These are phyloP conservation scores for Chytridium lagenaria DNA, from an alignment of 371 early-diverging fungal genomes.

Conservation along the genomic window DNA sequence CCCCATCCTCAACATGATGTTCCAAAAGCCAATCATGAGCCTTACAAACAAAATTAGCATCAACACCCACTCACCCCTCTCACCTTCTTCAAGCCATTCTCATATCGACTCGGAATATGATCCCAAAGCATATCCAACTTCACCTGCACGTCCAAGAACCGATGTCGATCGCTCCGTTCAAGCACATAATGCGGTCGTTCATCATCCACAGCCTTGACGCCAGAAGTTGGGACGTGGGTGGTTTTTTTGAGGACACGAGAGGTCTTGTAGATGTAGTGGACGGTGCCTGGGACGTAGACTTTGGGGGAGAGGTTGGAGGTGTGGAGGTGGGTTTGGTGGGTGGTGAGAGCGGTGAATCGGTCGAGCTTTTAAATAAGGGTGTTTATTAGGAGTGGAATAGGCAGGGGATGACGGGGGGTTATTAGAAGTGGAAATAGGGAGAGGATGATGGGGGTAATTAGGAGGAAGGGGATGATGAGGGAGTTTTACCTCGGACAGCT, in stretches of 20 bases:
- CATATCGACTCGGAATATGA: constrained; percentile 45
- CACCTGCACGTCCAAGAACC: constrained; percentile 36
- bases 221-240: constrained; percentile 16
- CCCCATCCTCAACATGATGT: constrained; percentile 9
- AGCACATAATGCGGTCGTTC: constrained; percentile 40
- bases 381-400: background rate
- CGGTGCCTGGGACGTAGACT: constrained; percentile 40
- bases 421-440: too few relatives aligned
- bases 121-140: constrained; percentile 30
- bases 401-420: too few relatives aligned
- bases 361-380: constrained; percentile 1
- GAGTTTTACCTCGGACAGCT: constrained; percentile 30
- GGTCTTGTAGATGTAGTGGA: constrained; percentile 45
- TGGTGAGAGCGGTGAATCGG: constrained; percentile 10
- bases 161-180: constrained; percentile 28
- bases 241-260: constrained; percentile 15
- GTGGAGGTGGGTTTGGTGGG: constrained; percentile 23
- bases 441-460: too few relatives aligned
- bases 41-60: constrained; percentile 4
- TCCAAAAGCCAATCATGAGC: constrained; percentile 30
- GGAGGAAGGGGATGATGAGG: too few relatives aligned
- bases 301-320: constrained; percentile 40
- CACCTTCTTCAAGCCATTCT: constrained; percentile 36
- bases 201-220: constrained; percentile 37
- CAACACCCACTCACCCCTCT: background rate